Evolutionary conservation across 2,329 filamentous ascomycete species (phyloP).

Genomic region (Exophiala viscosa): DNA sequence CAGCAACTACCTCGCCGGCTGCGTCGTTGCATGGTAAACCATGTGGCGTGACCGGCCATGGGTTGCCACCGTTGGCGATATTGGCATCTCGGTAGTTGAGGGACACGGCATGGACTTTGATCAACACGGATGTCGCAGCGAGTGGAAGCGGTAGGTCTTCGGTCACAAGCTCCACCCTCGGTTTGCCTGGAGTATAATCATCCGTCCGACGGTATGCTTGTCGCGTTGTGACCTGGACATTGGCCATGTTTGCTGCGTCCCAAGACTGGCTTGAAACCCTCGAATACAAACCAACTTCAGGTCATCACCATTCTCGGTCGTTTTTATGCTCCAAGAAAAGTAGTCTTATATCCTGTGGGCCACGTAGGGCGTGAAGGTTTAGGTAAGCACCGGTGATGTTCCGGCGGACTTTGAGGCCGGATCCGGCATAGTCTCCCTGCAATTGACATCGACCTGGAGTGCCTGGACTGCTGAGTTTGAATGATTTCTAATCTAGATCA

Average conservation of each 20-base stretch:
- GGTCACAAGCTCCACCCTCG: slow-evolving; percentile 35
- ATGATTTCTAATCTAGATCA: too few relatives aligned
- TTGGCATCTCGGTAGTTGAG: slow-evolving; percentile 54
- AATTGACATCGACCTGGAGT: too few relatives aligned
- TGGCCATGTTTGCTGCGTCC: slow-evolving; percentile 3
- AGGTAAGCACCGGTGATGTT: too few relatives aligned
- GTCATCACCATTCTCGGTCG: too few relatives aligned
- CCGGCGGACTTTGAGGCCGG: too few relatives aligned
- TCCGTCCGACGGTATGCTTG: slow-evolving; percentile 35
- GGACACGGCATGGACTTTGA: slow-evolving; percentile 51
- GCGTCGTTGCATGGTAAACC: slow-evolving; percentile 40
- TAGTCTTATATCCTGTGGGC: too few relatives aligned
- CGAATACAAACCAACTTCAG: too few relatives aligned
- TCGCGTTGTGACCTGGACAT: slow-evolving; percentile 18
- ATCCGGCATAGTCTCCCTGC: too few relatives aligned
- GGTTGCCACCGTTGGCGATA: slow-evolving; percentile 40
- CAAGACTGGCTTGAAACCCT: too few relatives aligned
- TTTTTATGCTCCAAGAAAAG: too few relatives aligned
- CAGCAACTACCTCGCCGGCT: slow-evolving; percentile 39
- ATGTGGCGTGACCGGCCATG: slow-evolving; percentile 37
- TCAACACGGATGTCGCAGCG: slow-evolving; percentile 39
- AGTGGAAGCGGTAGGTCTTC: slow-evolving; percentile 35
- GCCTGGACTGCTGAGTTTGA: too few relatives aligned
- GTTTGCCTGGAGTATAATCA: slow-evolving; percentile 32
- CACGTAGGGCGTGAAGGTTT: too few relatives aligned